phyloP scores from a whole-genome alignment of 352 stramenopile species.

The Phytophthora capsici region DNA sequence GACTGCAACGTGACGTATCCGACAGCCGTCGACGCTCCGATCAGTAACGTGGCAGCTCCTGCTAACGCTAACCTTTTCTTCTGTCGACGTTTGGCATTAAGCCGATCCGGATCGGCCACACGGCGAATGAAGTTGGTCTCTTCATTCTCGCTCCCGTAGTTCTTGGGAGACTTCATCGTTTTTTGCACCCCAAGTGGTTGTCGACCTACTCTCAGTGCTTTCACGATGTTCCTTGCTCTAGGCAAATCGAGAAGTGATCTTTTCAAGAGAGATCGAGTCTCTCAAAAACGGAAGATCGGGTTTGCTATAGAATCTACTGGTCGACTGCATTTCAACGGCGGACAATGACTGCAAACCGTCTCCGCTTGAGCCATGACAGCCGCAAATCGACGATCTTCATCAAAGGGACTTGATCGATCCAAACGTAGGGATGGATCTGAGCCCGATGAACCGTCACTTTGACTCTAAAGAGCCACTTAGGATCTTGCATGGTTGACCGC shows the following conservation, averaged over 20 bases:
- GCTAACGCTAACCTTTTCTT: constrained; percentile 54
- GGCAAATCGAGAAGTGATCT: constrained; percentile 50
- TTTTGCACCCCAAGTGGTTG: constrained; percentile 5
- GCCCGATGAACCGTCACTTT: constrained; percentile 19
- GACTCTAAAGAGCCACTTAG: background rate
- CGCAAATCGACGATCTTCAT: constrained; percentile 20
- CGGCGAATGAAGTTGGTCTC: constrained; percentile 65
- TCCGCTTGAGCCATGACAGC: constrained; percentile 6
- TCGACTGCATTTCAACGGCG: constrained; percentile 3
- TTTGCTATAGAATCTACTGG: constrained; percentile 1
- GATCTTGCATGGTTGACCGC: constrained; percentile 16
- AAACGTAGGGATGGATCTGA: constrained; percentile 5
- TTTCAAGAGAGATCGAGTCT: background rate
- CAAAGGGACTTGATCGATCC: constrained; percentile 4
- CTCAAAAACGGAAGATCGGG: constrained; percentile 1
- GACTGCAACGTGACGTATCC: constrained; percentile 47
- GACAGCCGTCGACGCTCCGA: constrained; percentile 46
- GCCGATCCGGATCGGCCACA: constrained; percentile 51
- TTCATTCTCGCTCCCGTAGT: constrained; percentile 69
- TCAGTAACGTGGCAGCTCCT: constrained; percentile 45
- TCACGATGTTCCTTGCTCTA: constrained; percentile 33
- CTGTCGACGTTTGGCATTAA: constrained; percentile 39
- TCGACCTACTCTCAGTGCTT: background rate
- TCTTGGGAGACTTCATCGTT: constrained; percentile 59
- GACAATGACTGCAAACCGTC: constrained; percentile 16